phyloP scores from a whole-genome alignment of 495 filamentous ascomycete species.

The Xylaria acuta region DNA sequence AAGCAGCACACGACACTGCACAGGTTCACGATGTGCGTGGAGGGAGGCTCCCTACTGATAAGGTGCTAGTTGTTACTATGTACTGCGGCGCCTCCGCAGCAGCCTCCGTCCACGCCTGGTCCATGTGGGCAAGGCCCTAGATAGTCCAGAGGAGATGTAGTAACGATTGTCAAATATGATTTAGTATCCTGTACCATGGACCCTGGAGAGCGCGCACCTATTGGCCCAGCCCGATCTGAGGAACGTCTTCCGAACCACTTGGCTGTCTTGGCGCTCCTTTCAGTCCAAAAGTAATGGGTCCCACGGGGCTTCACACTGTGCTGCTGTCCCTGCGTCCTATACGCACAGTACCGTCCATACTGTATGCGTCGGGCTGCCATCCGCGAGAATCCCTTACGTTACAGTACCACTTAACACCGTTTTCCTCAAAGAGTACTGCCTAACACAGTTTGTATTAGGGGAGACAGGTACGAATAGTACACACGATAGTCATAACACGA shows the following conservation, averaged over 20 bases:
- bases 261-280: slow-evolving; percentile 3
- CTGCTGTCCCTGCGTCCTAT: background rate
- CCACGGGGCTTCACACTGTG: background rate
- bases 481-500: background rate
- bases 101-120: background rate
- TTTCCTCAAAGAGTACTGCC: background rate
- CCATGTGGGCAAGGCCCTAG: slow-evolving; percentile 12
- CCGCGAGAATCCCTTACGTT: too few species aligned
- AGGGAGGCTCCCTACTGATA: slow-evolving; percentile 26
- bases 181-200: slow-evolving; percentile 10
- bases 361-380: background rate
- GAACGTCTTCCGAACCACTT: background rate
- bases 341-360: background rate
- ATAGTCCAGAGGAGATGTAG: slow-evolving; percentile 10
- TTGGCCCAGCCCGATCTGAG: slow-evolving; percentile 12
- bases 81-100: slow-evolving; percentile 7
- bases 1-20: slow-evolving; percentile 21
- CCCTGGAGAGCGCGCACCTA: background rate
- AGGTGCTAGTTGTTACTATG: slow-evolving; percentile 12
- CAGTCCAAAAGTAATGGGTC: background rate
- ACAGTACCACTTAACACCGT: too few species aligned
- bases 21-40: slow-evolving; percentile 20
- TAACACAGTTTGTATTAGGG: background rate
- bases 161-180: slow-evolving; percentile 22
- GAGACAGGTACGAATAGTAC: background rate